These are phyloP conservation scores for Apophysomyces elegans DNA, from an alignment of 371 early-diverging fungal species.

Conservation along the genomic window DNA sequence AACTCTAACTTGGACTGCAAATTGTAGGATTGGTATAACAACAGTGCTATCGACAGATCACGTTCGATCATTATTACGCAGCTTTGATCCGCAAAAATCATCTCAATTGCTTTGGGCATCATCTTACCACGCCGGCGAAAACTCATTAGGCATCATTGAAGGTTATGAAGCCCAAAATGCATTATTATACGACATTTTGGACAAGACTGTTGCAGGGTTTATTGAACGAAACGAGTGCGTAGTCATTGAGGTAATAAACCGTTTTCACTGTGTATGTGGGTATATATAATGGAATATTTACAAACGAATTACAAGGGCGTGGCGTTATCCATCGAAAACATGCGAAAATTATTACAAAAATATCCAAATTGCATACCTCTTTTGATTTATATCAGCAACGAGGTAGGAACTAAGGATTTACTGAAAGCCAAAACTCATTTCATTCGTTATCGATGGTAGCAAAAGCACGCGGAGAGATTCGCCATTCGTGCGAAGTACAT, in stretches of 20 bases:
- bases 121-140: constrained; percentile 40
- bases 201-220: constrained; percentile 32
- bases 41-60: constrained; percentile 46
- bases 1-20: neutral
- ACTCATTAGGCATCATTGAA: constrained; percentile 15
- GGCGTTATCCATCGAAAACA: constrained; percentile 41
- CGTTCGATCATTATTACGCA: constrained; percentile 41
- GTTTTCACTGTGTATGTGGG: neutral
- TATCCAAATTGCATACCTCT: constrained; percentile 43
- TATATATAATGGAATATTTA: neutral
- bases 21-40: constrained; percentile 36
- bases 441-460: constrained; percentile 16
- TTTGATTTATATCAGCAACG: constrained; percentile 40
- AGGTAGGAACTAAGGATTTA: constrained; percentile 16
- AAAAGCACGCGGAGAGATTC: constrained; percentile 45
- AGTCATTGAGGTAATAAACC: constrained; percentile 36
- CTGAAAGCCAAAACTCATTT: neutral
- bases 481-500: constrained; percentile 52
- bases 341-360: constrained; percentile 23
- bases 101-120: constrained; percentile 38
- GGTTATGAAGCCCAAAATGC: constrained; percentile 45
- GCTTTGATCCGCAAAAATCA: constrained; percentile 32
- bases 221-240: constrained; percentile 32
- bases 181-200: constrained; percentile 31
- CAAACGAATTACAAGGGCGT: constrained; percentile 29